Conservation (phyloP, 805 yeast genomes). For the Candida alai region DNA sequence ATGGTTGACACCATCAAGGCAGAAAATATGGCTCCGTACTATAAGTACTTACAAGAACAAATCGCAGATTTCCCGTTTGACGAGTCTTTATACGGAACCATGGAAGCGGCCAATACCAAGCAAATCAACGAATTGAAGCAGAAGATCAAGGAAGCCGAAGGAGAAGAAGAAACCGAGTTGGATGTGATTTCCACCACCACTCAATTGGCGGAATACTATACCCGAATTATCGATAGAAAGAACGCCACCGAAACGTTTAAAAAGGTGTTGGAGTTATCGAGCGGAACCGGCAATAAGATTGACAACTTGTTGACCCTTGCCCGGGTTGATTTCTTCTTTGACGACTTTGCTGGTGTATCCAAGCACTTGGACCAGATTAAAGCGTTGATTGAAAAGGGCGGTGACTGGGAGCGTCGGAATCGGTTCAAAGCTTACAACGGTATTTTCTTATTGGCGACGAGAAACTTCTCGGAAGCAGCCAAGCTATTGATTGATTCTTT, state of each 20-base stretch:
- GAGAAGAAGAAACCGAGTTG: slow-evolving; percentile 81
- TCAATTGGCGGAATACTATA: slow-evolving; percentile 82
- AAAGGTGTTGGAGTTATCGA: slow-evolving; percentile 73
- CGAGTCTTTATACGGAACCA: slow-evolving; percentile 46
- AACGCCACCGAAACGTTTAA: slow-evolving; percentile 65
- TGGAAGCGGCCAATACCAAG: slow-evolving; percentile 52
- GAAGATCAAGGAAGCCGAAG: slow-evolving; percentile 50
- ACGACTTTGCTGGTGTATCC: slow-evolving; percentile 66
- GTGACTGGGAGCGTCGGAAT: slow-evolving; percentile 99
- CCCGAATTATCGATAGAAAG: slow-evolving; percentile 74
- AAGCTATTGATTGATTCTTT: slow-evolving; percentile 81
- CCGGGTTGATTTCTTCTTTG: slow-evolving; percentile 85
- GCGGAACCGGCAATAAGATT: slow-evolving; percentile 85
- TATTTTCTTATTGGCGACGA: slow-evolving; percentile 73
- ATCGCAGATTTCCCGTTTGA: slow-evolving; percentile 53
- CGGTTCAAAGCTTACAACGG: slow-evolving; percentile 91
- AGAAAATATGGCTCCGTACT: slow-evolving; percentile 78
- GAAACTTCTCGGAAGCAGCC: slow-evolving; percentile 85
- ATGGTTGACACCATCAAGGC: slow-evolving; percentile 52
- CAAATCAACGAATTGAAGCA: slow-evolving; percentile 51
- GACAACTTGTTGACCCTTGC: slow-evolving; percentile 79
- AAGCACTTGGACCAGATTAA: slow-evolving; percentile 72
- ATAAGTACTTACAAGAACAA: slow-evolving; percentile 50
- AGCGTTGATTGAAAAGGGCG: slow-evolving; percentile 85
- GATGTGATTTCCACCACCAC: slow-evolving; percentile 75